A percentile compares a stretch with the other conserved stretches of the same genome.
Conservation (phyloP, 192 early-diverging fungal species). For the Mortierella alpina region DNA sequence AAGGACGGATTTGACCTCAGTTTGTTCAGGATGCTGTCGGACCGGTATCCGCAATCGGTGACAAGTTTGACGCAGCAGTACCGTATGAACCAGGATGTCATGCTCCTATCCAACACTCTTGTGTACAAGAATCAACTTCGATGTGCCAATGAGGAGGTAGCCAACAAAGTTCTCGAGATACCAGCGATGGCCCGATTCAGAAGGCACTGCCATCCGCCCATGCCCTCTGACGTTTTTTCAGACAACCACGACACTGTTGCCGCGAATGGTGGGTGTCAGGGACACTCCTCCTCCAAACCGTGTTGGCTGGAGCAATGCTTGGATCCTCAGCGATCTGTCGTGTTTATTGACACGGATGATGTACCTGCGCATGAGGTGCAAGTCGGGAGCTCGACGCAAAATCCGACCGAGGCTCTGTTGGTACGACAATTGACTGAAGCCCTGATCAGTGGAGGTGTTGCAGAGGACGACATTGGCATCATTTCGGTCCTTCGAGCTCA, state of each 20-base stretch:
- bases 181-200: constrained; percentile 38
- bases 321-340: constrained; percentile 72
- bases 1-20: constrained; percentile 69
- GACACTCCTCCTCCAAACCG: constrained; percentile 1
- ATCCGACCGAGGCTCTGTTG: constrained; percentile 75
- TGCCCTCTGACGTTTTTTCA: background rate
- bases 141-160: constrained; percentile 77
- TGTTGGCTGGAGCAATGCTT: constrained; percentile 78
- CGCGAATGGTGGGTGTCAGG: background rate
- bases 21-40: constrained; percentile 84
- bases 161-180: constrained; percentile 63
- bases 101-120: constrained; percentile 83
- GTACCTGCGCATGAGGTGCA: constrained; percentile 72
- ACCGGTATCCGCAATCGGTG: constrained; percentile 84
- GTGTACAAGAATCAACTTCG: constrained; percentile 84
- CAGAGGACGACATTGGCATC: constrained; percentile 75
- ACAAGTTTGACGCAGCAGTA: constrained; percentile 85
- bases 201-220: constrained; percentile 25
- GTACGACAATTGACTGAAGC: constrained; percentile 63
- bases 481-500: constrained; percentile 90
- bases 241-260: background rate
- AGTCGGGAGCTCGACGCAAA: constrained; percentile 68
- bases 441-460: constrained; percentile 73
- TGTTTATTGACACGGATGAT: constrained; percentile 87
- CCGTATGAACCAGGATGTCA: constrained; percentile 93